phyloP scores from a whole-genome alignment of 2,329 filamentous ascomycete species.

The Hymenoscyphus fructigenus region DNA sequence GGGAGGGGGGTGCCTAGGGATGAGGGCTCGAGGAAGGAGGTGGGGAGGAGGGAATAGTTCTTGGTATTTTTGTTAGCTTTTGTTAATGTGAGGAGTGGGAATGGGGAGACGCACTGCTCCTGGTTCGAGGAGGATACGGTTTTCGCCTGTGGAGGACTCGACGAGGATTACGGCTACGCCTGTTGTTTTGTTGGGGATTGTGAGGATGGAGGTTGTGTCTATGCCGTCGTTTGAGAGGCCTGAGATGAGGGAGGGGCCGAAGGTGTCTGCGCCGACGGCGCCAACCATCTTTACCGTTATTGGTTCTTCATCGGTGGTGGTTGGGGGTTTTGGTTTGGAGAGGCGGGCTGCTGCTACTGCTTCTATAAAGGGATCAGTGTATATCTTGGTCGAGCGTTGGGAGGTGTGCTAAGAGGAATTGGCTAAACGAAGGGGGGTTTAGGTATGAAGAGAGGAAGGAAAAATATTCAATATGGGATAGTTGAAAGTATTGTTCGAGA shows the following conservation, averaged over 20 bases:
- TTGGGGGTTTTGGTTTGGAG: constrained; percentile 53
- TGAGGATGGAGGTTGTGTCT: constrained; percentile 53
- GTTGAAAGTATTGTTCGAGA: too few species aligned
- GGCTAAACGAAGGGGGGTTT: not conserved
- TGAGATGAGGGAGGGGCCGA: constrained; percentile 58
- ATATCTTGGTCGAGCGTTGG: not conserved
- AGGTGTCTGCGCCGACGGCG: constrained; percentile 68
- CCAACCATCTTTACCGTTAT: constrained; percentile 68
- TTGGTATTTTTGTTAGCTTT: too few species aligned
- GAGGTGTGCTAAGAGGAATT: not conserved
- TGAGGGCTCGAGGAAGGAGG: constrained; percentile 39
- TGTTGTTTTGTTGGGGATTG: constrained; percentile 51
- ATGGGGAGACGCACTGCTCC: constrained; percentile 49
- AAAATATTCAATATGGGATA: too few species aligned
- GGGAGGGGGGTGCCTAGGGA: constrained; percentile 46
- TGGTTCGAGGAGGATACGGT: constrained; percentile 72
- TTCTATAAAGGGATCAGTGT: constrained; percentile 19
- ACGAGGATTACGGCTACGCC: constrained; percentile 76
- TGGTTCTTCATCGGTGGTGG: constrained; percentile 22
- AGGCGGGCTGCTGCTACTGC: constrained; percentile 85
- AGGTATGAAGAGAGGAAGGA: not conserved
- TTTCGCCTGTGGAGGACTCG: constrained; percentile 70
- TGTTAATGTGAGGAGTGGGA: too few species aligned
- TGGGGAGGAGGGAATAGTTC: constrained; percentile 52
- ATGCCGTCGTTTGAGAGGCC: constrained; percentile 63